phyloP scores from a whole-genome alignment of 257 asterid genomes.

The Solanum bulbocastanum region DNA sequence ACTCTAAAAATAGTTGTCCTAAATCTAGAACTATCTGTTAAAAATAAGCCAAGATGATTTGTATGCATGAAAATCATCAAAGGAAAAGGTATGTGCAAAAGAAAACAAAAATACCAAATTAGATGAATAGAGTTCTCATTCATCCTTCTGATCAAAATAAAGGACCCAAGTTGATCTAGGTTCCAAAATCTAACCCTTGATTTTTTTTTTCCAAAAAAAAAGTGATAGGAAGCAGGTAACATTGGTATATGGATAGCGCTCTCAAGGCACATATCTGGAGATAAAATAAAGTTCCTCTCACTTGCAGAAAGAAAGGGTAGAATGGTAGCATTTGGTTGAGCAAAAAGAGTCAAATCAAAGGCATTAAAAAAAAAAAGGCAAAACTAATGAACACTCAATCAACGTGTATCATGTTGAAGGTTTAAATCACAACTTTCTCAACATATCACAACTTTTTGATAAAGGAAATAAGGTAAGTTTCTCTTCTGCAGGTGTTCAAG shows the following conservation, averaged over 20 bases:
- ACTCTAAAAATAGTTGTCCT: not conserved
- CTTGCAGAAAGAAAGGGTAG: not conserved
- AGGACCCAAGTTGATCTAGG: not conserved
- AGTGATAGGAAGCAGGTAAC: not conserved
- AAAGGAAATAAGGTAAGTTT: too few species aligned
- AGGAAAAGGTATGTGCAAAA: not conserved
- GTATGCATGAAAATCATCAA: too few species aligned
- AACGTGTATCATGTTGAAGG: too few species aligned
- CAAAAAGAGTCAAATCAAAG: not conserved
- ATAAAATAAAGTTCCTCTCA: not conserved
- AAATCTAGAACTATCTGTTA: too few species aligned
- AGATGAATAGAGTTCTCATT: not conserved
- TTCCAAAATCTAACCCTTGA: not conserved
- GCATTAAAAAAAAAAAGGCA: not conserved
- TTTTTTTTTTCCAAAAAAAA: too few species aligned
- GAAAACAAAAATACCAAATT: not conserved
- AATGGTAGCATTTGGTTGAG: not conserved
- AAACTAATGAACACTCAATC: too few species aligned
- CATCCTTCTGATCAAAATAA: not conserved
- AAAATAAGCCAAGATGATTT: too few species aligned
- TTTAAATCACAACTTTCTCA: too few species aligned
- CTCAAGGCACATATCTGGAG: not conserved
- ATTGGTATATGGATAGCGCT: not conserved
- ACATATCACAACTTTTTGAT: too few species aligned
- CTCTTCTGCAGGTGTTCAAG: too few species aligned